A percentile compares a stretch with the other conserved stretches of the same genome.
Evolutionary conservation across 768 basidiomycete species (phyloP).

Genomic region (Steccherinum ochraceum): DNA sequence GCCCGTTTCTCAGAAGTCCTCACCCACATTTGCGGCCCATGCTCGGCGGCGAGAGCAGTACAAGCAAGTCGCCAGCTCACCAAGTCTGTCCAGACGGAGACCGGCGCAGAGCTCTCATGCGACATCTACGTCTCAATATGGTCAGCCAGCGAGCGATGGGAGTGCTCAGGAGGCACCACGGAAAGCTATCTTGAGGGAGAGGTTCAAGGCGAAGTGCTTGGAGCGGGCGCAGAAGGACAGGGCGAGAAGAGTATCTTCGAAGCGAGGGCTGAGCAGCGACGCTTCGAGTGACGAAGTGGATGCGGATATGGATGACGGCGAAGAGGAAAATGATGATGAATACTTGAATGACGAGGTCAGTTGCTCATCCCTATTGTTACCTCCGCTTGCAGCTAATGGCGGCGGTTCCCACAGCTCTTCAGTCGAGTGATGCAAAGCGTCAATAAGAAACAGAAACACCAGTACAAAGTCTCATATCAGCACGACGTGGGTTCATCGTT

Average conservation of each 20-base stretch:
- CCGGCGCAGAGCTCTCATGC: neutral
- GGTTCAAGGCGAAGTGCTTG: slow-evolving; percentile 54
- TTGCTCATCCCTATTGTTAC: slow-evolving; percentile 1
- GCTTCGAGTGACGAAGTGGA: slow-evolving; percentile 47
- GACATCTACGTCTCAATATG: neutral
- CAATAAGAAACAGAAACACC: slow-evolving; percentile 41
- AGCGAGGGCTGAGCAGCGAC: slow-evolving; percentile 28
- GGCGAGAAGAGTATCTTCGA: slow-evolving; percentile 35
- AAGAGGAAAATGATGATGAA: slow-evolving; percentile 52
- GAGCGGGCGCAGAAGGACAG: slow-evolving; percentile 56
- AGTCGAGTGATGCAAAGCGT: slow-evolving; percentile 55
- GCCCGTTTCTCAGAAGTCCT: slow-evolving; percentile 25
- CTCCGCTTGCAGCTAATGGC: neutral
- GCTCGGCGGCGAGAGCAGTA: slow-evolving; percentile 52
- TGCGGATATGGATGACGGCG: slow-evolving; percentile 46
- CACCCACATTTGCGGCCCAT: slow-evolving; percentile 38
- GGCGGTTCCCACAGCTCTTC: slow-evolving; percentile 44
- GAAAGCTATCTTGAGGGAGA: slow-evolving; percentile 50
- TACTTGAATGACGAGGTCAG: slow-evolving; percentile 60
- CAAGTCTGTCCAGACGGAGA: neutral
- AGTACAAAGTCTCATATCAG: slow-evolving; percentile 58
- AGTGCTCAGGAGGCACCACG: neutral
- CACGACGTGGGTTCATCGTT: slow-evolving; percentile 70
- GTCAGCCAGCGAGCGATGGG: neutral
- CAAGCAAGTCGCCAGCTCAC: slow-evolving; percentile 33